A percentile compares a stretch with the other conserved stretches of the same genome.
Conservation (phyloP, 192 early-diverging fungal genomes). For the Obelidium mucronatum region DNA sequence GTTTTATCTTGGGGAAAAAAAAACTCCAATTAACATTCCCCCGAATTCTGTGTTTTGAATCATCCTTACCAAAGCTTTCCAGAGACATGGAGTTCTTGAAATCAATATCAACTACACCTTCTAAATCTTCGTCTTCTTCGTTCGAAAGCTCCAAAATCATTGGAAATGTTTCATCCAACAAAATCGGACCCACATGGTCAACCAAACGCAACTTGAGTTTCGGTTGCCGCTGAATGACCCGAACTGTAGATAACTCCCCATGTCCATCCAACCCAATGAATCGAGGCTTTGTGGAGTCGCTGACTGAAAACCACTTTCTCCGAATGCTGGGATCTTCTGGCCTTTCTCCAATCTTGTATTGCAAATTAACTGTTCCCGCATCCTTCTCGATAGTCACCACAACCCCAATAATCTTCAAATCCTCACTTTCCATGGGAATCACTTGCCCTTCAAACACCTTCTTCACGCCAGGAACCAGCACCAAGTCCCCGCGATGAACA, state of each 20-base stretch:
- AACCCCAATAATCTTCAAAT: slow-evolving; percentile 61
- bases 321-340: slow-evolving; percentile 32
- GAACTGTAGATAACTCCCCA: slow-evolving; percentile 55
- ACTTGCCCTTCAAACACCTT: slow-evolving; percentile 68
- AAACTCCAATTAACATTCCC: too few species aligned
- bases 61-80: slow-evolving; percentile 48
- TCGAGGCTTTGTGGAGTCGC: slow-evolving; percentile 29
- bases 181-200: slow-evolving; percentile 63
- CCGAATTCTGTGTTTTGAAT: too few species aligned
- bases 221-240: slow-evolving; percentile 67
- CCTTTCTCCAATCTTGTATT: slow-evolving; percentile 48
- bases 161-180: slow-evolving; percentile 73
- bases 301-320: slow-evolving; percentile 48
- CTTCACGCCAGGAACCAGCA: slow-evolving; percentile 55
- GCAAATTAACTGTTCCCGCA: slow-evolving; percentile 19
- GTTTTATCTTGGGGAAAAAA: slow-evolving; percentile 38
- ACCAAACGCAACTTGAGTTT: slow-evolving; percentile 60
- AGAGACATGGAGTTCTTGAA: slow-evolving; percentile 58
- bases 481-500: slow-evolving; percentile 51
- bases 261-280: slow-evolving; percentile 60
- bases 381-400: slow-evolving; percentile 29
- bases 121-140: slow-evolving; percentile 64
- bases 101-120: slow-evolving; percentile 67
- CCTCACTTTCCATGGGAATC: slow-evolving; percentile 60
- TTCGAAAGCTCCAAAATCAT: slow-evolving; percentile 69